A percentile compares a stretch with the other conserved stretches of the same genome.
phyloP scores from a whole-genome alignment of 768 basidiomycete species.

The Boletus patriciae region DNA sequence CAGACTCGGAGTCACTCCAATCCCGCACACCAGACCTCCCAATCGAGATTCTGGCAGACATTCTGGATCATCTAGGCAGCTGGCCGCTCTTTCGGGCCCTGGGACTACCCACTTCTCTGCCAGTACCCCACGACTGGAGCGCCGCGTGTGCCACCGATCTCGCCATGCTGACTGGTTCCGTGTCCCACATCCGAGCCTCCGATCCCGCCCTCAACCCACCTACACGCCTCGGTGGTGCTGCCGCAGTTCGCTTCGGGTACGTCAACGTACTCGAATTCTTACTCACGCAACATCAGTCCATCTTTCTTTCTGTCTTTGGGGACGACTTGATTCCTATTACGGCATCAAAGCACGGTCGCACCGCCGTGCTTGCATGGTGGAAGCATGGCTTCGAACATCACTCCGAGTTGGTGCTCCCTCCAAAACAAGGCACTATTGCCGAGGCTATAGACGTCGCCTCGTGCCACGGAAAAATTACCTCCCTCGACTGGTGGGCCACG shows the following conservation, averaged over 20 bases:
- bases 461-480: slow-evolving; percentile 67
- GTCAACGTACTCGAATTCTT: slow-evolving; percentile 75
- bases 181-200: slow-evolving; percentile 59
- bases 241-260: slow-evolving; percentile 72
- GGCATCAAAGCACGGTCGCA: slow-evolving; percentile 75
- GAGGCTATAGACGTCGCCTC: slow-evolving; percentile 81
- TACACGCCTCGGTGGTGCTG: slow-evolving; percentile 65
- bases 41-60: slow-evolving; percentile 72
- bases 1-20: slow-evolving; percentile 32
- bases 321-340: slow-evolving; percentile 72
- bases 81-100: slow-evolving; percentile 85
- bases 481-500: slow-evolving; percentile 79
- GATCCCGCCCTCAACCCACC: slow-evolving; percentile 58
- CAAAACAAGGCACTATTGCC: slow-evolving; percentile 52
- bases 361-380: slow-evolving; percentile 79
- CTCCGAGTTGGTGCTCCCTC: slow-evolving; percentile 57
- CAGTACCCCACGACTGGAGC: slow-evolving; percentile 68
- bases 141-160: slow-evolving; percentile 68
- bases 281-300: slow-evolving; percentile 58
- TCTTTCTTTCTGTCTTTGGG: slow-evolving; percentile 65
- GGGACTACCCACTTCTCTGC: slow-evolving; percentile 67
- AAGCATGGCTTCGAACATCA: slow-evolving; percentile 61
- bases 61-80: slow-evolving; percentile 75
- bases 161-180: slow-evolving; percentile 65
- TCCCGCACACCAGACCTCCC: slow-evolving; percentile 61